A percentile compares a stretch with the other conserved stretches of the same genome.
Conservation (phyloP, 768 basidiomycete species). For the Termitomyces sp. region DNA sequence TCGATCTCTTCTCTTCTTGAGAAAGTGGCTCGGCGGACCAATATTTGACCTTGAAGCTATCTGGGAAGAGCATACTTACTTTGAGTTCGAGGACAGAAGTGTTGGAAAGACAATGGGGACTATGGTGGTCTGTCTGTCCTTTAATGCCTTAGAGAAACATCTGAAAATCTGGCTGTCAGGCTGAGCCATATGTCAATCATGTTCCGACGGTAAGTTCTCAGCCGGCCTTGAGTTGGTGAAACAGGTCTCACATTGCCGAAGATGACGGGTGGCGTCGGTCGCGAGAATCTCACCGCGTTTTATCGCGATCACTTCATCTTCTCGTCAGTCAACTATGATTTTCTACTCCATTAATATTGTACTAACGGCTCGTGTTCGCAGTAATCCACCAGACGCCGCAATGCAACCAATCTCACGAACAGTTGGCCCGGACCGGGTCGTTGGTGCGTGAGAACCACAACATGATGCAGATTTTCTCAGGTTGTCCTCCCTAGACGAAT, state of each 20-base stretch:
- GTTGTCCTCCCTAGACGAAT: slow-evolving; percentile 38
- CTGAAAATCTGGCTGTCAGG: slow-evolving; percentile 22
- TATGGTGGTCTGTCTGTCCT: slow-evolving; percentile 41
- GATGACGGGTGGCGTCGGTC: slow-evolving; percentile 57
- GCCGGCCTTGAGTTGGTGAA: not conserved
- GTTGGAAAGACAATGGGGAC: slow-evolving; percentile 54
- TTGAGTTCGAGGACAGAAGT: slow-evolving; percentile 49
- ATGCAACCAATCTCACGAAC: slow-evolving; percentile 49
- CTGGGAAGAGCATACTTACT: slow-evolving; percentile 57
- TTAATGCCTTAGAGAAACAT: not conserved
- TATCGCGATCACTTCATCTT: slow-evolving; percentile 58
- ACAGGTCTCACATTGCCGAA: slow-evolving; percentile 14
- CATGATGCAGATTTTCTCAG: not conserved
- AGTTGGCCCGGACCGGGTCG: slow-evolving; percentile 45
- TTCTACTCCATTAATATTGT: not conserved
- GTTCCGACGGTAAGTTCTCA: slow-evolving; percentile 41
- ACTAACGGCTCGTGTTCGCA: slow-evolving; percentile 11
- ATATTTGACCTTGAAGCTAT: slow-evolving; percentile 55
- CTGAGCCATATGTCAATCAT: slow-evolving; percentile 59
- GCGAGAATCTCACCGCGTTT: slow-evolving; percentile 44
- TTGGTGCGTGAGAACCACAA: slow-evolving; percentile 31
- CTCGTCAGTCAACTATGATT: slow-evolving; percentile 27
- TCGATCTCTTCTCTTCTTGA: slow-evolving; percentile 42
- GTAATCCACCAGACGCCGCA: slow-evolving; percentile 44
- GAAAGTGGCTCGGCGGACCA: slow-evolving; percentile 44